These are phyloP conservation scores for Melastoma candidum DNA, from an alignment of 441 rosid genomes.

Conservation along the genomic window DNA sequence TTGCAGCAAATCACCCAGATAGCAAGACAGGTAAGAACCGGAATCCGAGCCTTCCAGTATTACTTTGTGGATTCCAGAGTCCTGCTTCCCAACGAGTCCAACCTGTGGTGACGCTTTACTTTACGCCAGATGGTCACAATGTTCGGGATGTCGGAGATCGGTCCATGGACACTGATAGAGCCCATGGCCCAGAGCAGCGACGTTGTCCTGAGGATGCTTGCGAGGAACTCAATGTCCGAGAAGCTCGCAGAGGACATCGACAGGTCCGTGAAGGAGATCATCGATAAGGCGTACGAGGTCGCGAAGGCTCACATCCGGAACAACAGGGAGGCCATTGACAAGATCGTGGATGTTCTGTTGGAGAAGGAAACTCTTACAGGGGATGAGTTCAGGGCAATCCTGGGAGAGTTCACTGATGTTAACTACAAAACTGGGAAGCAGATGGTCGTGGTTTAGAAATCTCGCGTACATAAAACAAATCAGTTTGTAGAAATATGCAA, in stretches of 20 bases:
- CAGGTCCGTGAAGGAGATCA: conserved; percentile 32
- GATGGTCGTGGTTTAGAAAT: too few relatives aligned
- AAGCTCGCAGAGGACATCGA: conserved; percentile 62
- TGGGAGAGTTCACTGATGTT: conserved; percentile 39
- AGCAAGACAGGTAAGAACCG: conserved; percentile 43
- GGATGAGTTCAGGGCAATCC: conserved; percentile 52
- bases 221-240: conserved; percentile 61
- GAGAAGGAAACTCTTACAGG: conserved; percentile 62
- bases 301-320: conserved; percentile 48
- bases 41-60: neutral
- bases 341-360: conserved; percentile 58
- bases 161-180: conserved; percentile 58
- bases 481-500: too few relatives aligned
- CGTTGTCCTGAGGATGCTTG: conserved; percentile 56
- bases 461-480: too few relatives aligned
- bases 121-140: conserved; percentile 56
- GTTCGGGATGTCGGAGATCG: conserved; percentile 72
- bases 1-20: conserved; percentile 56
- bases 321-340: conserved; percentile 59
- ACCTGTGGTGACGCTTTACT: conserved; percentile 2
- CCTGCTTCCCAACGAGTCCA: neutral
- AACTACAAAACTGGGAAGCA: too few relatives aligned
- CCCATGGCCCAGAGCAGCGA: conserved; percentile 47
- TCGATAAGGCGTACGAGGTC: conserved; percentile 41
- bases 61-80: neutral